phyloP scores from a whole-genome alignment of 371 early-diverging fungal genomes.

The Apophysomyces ossiformis region DNA sequence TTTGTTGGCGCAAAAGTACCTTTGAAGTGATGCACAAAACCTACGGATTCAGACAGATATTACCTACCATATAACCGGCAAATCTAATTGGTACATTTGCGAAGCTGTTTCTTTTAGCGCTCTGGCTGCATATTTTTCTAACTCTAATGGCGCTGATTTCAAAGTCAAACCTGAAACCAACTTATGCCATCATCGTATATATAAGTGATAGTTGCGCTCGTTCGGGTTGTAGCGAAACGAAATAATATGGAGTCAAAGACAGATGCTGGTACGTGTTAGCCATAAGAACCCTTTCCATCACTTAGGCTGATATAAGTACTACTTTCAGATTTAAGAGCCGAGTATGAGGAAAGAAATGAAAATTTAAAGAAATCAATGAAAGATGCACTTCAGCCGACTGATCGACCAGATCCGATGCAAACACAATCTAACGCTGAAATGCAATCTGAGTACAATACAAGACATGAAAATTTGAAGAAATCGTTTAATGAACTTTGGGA shows the following conservation, averaged over 20 bases:
- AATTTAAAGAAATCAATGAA: not conserved
- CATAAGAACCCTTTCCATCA: not conserved
- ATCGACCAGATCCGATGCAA: not conserved
- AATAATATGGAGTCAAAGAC: not conserved
- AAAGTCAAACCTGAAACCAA: not conserved
- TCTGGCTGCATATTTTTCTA: too few species aligned
- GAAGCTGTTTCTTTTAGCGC: too few species aligned
- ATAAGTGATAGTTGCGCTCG: not conserved
- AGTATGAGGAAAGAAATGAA: not conserved
- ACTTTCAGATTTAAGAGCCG: conserved; percentile 4
- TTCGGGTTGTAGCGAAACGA: too few species aligned
- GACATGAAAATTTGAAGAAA: not conserved
- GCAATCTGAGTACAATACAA: conserved; percentile 3
- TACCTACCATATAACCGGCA: too few species aligned
- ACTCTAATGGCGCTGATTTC: not conserved
- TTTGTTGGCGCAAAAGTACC: too few species aligned
- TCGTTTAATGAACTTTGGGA: not conserved
- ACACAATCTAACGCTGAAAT: not conserved
- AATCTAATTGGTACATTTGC: too few species aligned
- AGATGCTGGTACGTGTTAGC: not conserved
- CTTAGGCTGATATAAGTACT: not conserved
- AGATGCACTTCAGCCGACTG: not conserved
- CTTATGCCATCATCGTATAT: conserved; percentile 1
- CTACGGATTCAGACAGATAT: too few species aligned
- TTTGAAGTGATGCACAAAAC: too few species aligned